A percentile compares a stretch with the other conserved stretches of the same genome.
phyloP scores from a whole-genome alignment of 169 alveolate species.

The Cryptosporidium sp. region DNA sequence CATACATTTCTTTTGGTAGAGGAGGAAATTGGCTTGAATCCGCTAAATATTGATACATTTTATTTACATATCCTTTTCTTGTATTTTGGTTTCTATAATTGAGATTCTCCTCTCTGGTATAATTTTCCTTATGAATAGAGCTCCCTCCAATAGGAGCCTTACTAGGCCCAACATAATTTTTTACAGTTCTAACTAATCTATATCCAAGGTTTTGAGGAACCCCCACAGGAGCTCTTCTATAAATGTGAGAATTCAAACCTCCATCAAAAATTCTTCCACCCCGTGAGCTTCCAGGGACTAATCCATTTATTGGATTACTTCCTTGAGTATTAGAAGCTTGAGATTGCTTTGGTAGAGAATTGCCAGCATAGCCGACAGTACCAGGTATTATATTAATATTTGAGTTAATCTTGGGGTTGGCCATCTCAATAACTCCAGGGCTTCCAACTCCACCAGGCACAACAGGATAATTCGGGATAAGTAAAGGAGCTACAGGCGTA shows the following conservation, averaged over 20 bases:
- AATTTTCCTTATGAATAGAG: conserved; percentile 5
- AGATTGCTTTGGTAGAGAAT: conserved; percentile 6
- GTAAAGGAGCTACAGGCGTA: conserved; percentile 66
- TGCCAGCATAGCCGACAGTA: background rate
- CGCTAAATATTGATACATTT: conserved; percentile 53
- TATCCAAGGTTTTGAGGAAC: conserved; percentile 24
- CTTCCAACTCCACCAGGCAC: background rate
- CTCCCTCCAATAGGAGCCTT: background rate
- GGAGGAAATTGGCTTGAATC: conserved; percentile 72
- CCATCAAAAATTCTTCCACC: conserved; percentile 16
- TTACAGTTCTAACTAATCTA: conserved; percentile 31
- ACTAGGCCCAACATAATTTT: conserved; percentile 5
- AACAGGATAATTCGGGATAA: background rate
- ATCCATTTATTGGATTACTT: conserved; percentile 24
- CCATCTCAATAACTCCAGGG: background rate
- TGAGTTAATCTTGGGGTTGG: background rate
- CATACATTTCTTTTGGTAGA: conserved; percentile 65
- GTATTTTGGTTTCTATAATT: background rate
- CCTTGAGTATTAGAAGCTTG: background rate
- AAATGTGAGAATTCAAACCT: background rate
- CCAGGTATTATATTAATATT: background rate
- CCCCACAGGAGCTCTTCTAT: conserved; percentile 4
- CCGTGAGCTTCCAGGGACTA: conserved; percentile 2
- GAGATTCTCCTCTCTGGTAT: conserved; percentile 25
- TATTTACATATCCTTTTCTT: conserved; percentile 40